Evolutionary conservation across 108 stramenopile genomes (phyloP).

Genomic region (Cyclotella kingstonii): DNA sequence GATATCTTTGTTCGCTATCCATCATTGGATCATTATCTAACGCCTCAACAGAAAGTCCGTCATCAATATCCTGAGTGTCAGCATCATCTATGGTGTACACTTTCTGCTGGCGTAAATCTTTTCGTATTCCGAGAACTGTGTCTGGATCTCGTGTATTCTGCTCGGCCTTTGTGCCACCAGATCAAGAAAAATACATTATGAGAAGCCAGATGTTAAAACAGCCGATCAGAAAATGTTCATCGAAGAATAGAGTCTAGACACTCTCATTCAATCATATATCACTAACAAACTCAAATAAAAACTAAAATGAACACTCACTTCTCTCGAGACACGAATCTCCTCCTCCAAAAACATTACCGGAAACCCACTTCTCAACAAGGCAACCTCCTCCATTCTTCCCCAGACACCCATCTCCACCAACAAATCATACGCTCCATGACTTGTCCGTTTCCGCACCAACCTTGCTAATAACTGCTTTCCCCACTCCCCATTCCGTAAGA

Average conservation of each 20-base stretch:
- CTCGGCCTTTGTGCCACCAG: neutral
- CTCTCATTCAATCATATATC: neutral
- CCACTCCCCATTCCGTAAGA: conserved; percentile 34
- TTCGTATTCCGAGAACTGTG: conserved; percentile 54
- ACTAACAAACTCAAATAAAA: neutral
- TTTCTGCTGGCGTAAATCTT: conserved; percentile 61
- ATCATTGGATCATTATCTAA: conserved; percentile 13
- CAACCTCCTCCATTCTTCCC: conserved; percentile 56
- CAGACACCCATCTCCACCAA: conserved; percentile 61
- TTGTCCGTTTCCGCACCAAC: conserved; percentile 51
- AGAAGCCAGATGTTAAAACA: neutral
- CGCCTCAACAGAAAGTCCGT: conserved; percentile 67
- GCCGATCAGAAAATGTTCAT: neutral
- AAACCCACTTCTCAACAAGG: conserved; percentile 74
- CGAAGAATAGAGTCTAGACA: neutral
- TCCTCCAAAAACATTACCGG: conserved; percentile 52
- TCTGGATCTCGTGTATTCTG: conserved; percentile 50
- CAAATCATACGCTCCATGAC: conserved; percentile 70
- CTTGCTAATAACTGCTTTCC: conserved; percentile 51
- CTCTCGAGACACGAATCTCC: conserved; percentile 38
- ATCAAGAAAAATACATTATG: neutral
- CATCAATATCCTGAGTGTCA: conserved; percentile 73
- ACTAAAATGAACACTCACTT: conserved; percentile 5
- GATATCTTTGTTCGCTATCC: conserved; percentile 16
- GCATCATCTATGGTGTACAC: conserved; percentile 76